These are phyloP conservation scores for Dipodascus geniculatus DNA, from an alignment of 805 yeast species.

Conservation along the genomic window DNA sequence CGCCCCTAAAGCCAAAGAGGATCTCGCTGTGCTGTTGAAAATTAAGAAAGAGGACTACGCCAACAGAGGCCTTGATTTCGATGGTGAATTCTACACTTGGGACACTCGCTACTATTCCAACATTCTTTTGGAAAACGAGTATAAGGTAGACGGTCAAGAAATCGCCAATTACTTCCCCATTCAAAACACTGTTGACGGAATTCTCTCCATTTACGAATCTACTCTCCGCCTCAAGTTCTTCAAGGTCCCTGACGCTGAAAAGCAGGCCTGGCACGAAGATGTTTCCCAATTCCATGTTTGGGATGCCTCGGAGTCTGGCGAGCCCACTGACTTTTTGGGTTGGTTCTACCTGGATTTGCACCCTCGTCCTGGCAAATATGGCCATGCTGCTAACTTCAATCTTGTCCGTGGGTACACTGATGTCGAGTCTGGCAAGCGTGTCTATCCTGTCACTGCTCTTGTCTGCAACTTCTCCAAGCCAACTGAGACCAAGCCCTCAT, in stretches of 20 bases:
- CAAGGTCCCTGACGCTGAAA: conserved; percentile 36
- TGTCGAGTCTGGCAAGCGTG: conserved; percentile 35
- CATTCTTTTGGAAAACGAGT: conserved; percentile 51
- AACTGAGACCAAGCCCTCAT: conserved; percentile 53
- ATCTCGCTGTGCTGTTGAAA: conserved; percentile 34
- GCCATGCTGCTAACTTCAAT: conserved; percentile 80
- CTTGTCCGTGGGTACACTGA: conserved; percentile 46
- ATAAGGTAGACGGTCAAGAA: conserved; percentile 57
- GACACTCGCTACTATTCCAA: conserved; percentile 61
- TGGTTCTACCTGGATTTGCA: conserved; percentile 72
- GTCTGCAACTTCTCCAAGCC: conserved; percentile 82
- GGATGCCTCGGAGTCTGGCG: conserved; percentile 39
- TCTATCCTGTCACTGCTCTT: conserved; percentile 61
- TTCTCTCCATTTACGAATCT: conserved; percentile 60
- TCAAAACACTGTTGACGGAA: conserved; percentile 50
- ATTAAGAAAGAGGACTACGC: conserved; percentile 45
- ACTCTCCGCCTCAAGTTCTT: conserved; percentile 60
- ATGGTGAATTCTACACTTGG: conserved; percentile 46
- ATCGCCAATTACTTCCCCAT: conserved; percentile 74
- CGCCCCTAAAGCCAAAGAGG: conserved; percentile 46
- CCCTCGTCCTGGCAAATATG: conserved; percentile 79
- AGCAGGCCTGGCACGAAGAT: conserved; percentile 65
- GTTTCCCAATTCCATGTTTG: conserved; percentile 58
- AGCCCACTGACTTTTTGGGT: conserved; percentile 52
- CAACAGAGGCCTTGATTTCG: conserved; percentile 32